These are phyloP conservation scores for Nicotiana attenuata DNA, from an alignment of 257 asterid genomes.

Conservation along the genomic window DNA sequence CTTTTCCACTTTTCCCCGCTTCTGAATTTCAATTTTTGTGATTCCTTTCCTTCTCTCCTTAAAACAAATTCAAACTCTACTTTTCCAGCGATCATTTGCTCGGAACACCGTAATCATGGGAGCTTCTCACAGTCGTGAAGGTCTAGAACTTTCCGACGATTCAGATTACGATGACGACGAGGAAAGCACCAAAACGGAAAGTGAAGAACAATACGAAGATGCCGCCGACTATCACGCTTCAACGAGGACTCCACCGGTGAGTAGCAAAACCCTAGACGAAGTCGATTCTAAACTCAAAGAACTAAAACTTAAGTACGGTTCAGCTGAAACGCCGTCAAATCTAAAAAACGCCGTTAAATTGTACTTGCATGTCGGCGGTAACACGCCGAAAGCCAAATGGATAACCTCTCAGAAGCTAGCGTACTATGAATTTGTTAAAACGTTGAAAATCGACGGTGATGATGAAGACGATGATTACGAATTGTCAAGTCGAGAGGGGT, in stretches of 20 bases:
- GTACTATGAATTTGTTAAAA: constrained; percentile 51
- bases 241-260: constrained; percentile 17
- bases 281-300: constrained; percentile 60
- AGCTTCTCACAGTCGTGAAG: constrained; percentile 93
- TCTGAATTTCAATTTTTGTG: background rate
- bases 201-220: constrained; percentile 42
- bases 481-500: constrained; percentile 32
- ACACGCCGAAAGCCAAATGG: constrained; percentile 94
- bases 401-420: constrained; percentile 58
- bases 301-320: constrained; percentile 67
- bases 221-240: constrained; percentile 42
- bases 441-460: constrained; percentile 34
- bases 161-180: constrained; percentile 65
- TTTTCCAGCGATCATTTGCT: background rate
- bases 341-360: constrained; percentile 59
- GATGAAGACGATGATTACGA: constrained; percentile 31
- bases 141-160: constrained; percentile 81
- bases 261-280: constrained; percentile 51
- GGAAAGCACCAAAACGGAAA: constrained; percentile 22
- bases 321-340: constrained; percentile 29
- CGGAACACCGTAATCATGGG: constrained; percentile 46
- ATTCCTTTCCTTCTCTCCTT: background rate
- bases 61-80: background rate
- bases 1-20: background rate
- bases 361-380: constrained; percentile 83